Conservation (phyloP, 176 grass and related monocot species). For the Olyra latifolia region DNA sequence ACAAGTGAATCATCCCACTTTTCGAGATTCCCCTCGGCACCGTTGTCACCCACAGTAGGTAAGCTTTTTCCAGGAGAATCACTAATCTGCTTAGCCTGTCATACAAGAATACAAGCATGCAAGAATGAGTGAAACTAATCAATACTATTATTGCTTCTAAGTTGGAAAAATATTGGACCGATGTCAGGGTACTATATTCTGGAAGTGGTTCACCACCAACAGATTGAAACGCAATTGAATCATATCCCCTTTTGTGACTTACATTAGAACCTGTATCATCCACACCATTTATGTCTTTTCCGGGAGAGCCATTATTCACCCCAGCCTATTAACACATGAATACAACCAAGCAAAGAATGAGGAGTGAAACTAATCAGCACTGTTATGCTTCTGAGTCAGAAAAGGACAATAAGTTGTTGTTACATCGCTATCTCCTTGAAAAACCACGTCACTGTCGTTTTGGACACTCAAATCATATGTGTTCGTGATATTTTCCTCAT, state of each 20-base stretch:
- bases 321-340: background rate
- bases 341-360: background rate
- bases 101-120: background rate
- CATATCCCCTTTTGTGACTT: background rate
- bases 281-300: background rate
- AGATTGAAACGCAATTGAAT: background rate
- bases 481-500: background rate
- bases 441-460: background rate
- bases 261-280: background rate
- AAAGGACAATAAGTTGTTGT: background rate
- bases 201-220: background rate
- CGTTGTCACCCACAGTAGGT: background rate
- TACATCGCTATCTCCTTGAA: too few relatives aligned
- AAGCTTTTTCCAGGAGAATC: background rate
- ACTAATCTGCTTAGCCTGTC: background rate
- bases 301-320: background rate
- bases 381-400: background rate
- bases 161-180: background rate
- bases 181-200: background rate
- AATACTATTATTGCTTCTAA: background rate
- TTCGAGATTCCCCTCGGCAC: background rate
- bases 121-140: background rate
- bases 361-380: background rate
- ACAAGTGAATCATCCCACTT: background rate
- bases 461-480: background rate